Evolutionary conservation across 345 rosid genomes (phyloP).

Genomic region (Lepidium didymum): DNA sequence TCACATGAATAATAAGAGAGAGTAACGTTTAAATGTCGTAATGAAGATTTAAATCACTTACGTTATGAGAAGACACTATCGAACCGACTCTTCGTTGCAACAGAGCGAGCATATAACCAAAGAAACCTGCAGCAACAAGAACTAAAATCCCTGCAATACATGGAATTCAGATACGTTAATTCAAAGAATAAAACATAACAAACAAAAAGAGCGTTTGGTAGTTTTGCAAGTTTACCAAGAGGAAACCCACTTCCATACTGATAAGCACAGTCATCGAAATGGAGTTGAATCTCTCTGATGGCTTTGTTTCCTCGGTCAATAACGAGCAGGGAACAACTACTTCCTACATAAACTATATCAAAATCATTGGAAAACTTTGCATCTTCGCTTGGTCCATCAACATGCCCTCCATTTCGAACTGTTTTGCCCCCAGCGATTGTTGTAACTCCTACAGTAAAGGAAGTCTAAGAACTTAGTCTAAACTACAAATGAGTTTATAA

Average conservation of each 20-base stretch:
- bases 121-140: conserved; percentile 92
- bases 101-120: conserved; percentile 94
- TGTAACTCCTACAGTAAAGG: conserved; percentile 54
- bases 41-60: conserved; percentile 25
- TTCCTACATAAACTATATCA: conserved; percentile 91
- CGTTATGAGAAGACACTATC: conserved; percentile 64
- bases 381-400: conserved; percentile 98
- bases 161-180: background rate
- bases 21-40: background rate
- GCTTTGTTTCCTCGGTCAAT: conserved; percentile 93
- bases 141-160: conserved; percentile 64
- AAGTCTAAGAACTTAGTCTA: background rate
- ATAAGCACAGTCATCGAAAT: conserved; percentile 97
- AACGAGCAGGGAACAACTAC: conserved; percentile 94
- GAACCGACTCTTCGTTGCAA: conserved; percentile 74
- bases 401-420: conserved; percentile 72
- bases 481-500: background rate
- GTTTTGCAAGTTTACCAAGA: conserved; percentile 44
- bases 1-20: background rate
- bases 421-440: conserved; percentile 97
- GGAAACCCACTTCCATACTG: conserved; percentile 96
- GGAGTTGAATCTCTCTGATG: conserved; percentile 94
- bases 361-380: conserved; percentile 94
- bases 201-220: background rate
- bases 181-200: background rate